Base-by-base conservation (phyloP, 169 alveolate species). In the Haemoproteus tartakovskyi region DNA sequence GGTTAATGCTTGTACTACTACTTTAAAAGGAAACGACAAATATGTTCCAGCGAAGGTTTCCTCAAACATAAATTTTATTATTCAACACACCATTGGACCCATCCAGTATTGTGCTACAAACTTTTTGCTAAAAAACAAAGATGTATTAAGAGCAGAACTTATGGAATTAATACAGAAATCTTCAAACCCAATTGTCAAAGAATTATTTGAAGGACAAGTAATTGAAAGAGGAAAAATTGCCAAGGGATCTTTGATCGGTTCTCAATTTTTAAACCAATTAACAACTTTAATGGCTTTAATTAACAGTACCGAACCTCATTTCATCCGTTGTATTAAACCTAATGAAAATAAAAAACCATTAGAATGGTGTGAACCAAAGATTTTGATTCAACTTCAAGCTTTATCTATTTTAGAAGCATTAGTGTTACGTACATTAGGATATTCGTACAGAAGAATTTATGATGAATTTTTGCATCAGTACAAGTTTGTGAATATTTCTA, bases 71-170 rank as follows among this genome's bases (percentile, higher is more conserved):
- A 92, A 94, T 88, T 87, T 88, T 60, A 64, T 89, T 4, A 82
- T 92, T 2, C 85, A 80, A 21, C 95, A 92, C 60, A 91, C 95
- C 40, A 87, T 93, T 30, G 94, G 94, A 16, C 89, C 90, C 14
- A 89, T 84, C 47, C 90, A 87, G 30, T 90, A 87, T 81, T 89
- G 88, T 56, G 89, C 95, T 18, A 78, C 85, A 24, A 83, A 88
- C 60, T 92, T 92, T 80, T 21, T 89, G 27, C 80, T 85, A 79
- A 94, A 94, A 79, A 94, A 94, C 62, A 89, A 90, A 78, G 95
- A 92, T 56, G 92, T 92, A 2, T 64, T 92, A 29, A 89, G 95
- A 43, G 96, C 95, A 3, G 96, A 94, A 57, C 84, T 6, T 33
- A 33, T 33, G 43, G 5, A 33, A 5, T 6, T 33, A 33, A 6